Conservation (phyloP, 768 basidiomycete genomes). For the Hygrocybe punicea region DNA sequence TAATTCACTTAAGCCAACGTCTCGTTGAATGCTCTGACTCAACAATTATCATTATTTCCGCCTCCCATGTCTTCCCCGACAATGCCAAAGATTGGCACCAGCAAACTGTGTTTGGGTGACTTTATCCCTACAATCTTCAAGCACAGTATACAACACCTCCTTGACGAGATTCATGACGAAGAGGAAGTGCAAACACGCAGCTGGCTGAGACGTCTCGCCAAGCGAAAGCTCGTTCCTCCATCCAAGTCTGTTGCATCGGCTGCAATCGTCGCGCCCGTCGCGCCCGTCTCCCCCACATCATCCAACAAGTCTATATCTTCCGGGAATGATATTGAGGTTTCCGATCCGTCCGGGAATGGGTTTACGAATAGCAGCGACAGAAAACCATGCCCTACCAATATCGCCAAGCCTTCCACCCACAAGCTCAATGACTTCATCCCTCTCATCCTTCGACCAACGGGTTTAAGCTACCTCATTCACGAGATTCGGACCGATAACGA, state of each 20-base stretch:
- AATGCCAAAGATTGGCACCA: no score
- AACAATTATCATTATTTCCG: no score
- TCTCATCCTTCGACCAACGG: background rate
- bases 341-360: no score
- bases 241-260: background rate
- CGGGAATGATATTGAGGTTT: background rate
- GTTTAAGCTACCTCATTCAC: background rate
- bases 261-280: no score
- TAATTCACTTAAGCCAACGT: no score
- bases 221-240: background rate
- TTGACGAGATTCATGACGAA: no score
- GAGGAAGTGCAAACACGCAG: background rate
- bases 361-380: background rate
- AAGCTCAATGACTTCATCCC: background rate
- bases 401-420: background rate
- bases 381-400: background rate
- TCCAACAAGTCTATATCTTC: no score
- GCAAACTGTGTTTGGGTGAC: no score
- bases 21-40: no score
- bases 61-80: no score
- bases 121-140: no score
- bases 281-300: background rate
- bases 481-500: background rate
- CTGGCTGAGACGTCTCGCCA: background rate
- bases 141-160: no score